These are phyloP conservation scores for Coniferiporia sulphurascens DNA, from an alignment of 1,284 basidiomycete genomes.

Conservation along the genomic window DNA sequence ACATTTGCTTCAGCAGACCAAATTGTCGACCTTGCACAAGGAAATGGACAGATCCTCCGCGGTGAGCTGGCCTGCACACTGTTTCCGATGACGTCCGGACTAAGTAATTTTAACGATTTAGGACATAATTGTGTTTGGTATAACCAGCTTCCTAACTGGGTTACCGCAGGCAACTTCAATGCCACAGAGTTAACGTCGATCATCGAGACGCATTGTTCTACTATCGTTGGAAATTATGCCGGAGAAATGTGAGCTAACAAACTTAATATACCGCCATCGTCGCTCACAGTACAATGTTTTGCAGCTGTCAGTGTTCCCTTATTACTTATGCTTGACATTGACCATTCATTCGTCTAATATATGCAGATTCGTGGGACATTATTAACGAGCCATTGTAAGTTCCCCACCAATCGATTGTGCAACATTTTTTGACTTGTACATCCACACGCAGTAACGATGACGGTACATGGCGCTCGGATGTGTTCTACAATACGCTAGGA, in stretches of 20 bases:
- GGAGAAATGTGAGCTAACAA: constrained; percentile 18
- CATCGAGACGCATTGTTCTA: constrained; percentile 22
- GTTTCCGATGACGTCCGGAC: neutral
- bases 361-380: constrained; percentile 20
- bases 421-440: neutral
- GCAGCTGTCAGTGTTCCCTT: neutral
- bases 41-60: constrained; percentile 20
- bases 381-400: constrained; percentile 20
- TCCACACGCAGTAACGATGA: constrained; percentile 28
- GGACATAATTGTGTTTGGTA: constrained; percentile 23
- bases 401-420: neutral
- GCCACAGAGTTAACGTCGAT: constrained; percentile 21
- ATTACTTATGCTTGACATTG: neutral
- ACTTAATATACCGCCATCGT: neutral
- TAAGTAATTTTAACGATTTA: neutral
- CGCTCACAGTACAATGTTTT: neutral
- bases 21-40: constrained; percentile 27
- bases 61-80: neutral
- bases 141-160: constrained; percentile 25
- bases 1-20: constrained; percentile 26
- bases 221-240: constrained; percentile 19
- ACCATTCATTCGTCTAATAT: neutral
- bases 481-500: constrained; percentile 34
- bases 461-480: constrained; percentile 31
- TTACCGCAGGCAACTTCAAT: constrained; percentile 21